Base-by-base conservation (phyloP, 164 flowering plant genomes). In the Macadamia tetraphylla region DNA sequence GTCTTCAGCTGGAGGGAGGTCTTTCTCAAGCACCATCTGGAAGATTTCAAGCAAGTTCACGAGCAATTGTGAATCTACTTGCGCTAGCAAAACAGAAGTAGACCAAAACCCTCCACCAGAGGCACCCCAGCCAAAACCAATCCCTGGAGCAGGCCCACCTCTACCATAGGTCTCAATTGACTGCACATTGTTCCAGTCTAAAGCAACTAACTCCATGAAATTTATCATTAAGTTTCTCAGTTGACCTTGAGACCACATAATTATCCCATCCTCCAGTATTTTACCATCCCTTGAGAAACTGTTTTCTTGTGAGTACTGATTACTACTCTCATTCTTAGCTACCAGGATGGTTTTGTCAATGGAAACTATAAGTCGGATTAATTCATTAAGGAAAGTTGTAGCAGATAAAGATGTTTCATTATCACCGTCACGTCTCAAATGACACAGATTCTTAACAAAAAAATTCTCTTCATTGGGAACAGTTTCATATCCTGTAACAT, bases 131-230 rank as follows among this genome's bases (percentile, higher is more conserved):
- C 99, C 99, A 23, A 84, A 49, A 63, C 97, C 99, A 65, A 89
- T 79, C 44, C 99, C 99, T 31, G 98, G 99, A 70, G 97, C 87
- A 49, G 92, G 97, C 8, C 99, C 99, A n/a, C 98, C 98, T 80
- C 99, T 80, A 60, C 95, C 89, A 79, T 85, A 90, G 15, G 66
- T 78, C 77, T 90, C 97, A 80, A 84, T 69, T 1, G 82, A 78
- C 66, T 80, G 89, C 69, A 85, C 68, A 48, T 18, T 18, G 7
- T 74, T 72, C 88, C 92, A 86, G 65, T 75, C 84, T 30, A 80
- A 83, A 73, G 76, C 44, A 61, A 84, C 72, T 60, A 76, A 75
- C 29, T 77, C 66, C 80, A 76, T 78, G 46, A 80, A 81, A 75
- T 63, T 61, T 57, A 64, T 53, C 10, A 81, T 73, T 72, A 85